phyloP scores from a whole-genome alignment of 768 basidiomycete species.

The Phanerochaete carnosa region DNA sequence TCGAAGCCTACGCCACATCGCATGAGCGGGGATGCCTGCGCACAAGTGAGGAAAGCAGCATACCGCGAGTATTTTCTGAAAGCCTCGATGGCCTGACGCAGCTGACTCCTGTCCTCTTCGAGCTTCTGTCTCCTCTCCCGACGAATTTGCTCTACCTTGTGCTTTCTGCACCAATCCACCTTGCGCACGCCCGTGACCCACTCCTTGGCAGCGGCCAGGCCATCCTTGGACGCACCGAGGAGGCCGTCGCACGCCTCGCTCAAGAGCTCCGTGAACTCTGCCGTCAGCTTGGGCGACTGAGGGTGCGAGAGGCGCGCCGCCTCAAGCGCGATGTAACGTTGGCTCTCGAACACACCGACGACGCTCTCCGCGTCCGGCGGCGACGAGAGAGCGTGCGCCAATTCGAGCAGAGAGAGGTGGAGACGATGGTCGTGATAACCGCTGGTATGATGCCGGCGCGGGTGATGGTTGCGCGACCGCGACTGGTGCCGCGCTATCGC shows the following conservation, averaged over 20 bases:
- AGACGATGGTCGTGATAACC: conserved; percentile 15
- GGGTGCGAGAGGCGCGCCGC: conserved; percentile 52
- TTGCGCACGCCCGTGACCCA: conserved; percentile 47
- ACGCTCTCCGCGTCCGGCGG: conserved; percentile 39
- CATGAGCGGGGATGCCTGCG: neutral
- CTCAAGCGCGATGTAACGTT: conserved; percentile 68
- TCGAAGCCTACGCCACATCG: conserved; percentile 29
- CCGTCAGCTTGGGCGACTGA: conserved; percentile 39
- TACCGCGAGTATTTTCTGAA: conserved; percentile 56
- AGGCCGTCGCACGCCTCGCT: conserved; percentile 52
- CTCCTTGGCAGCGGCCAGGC: conserved; percentile 36
- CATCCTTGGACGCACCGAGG: conserved; percentile 39
- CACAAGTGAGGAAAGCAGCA: neutral
- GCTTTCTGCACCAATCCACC: conserved; percentile 34
- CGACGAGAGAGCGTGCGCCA: conserved; percentile 19
- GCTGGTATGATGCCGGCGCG: conserved; percentile 16
- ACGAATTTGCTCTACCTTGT: conserved; percentile 29
- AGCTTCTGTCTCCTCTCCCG: conserved; percentile 35
- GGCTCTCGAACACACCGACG: conserved; percentile 73
- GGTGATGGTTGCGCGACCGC: neutral
- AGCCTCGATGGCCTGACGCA: conserved; percentile 36
- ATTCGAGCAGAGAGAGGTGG: conserved; percentile 24
- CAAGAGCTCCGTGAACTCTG: conserved; percentile 42
- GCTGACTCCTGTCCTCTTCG: conserved; percentile 31
- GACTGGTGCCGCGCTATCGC: conserved; percentile 19